phyloP scores from a whole-genome alignment of 495 filamentous ascomycete species.

The Chaetomium cochliodes region DNA sequence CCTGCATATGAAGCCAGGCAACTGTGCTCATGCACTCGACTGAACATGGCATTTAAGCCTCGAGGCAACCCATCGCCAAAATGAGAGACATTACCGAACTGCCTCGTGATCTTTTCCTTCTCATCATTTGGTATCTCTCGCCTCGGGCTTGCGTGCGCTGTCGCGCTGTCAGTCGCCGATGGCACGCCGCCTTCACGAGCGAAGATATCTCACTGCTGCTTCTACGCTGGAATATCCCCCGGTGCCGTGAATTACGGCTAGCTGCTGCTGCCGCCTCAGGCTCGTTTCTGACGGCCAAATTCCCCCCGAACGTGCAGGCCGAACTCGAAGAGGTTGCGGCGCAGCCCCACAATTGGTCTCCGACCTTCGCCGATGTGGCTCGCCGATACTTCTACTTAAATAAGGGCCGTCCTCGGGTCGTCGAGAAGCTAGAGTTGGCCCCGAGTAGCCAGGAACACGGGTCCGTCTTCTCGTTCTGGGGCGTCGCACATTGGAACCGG shows the following conservation, averaged over 20 bases:
- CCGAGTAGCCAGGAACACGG: slow-evolving; percentile 20
- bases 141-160: slow-evolving; percentile 54
- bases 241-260: slow-evolving; percentile 53
- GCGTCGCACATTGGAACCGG: slow-evolving; percentile 57
- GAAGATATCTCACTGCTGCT: slow-evolving; percentile 46
- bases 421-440: slow-evolving; percentile 49
- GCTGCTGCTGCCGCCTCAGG: slow-evolving; percentile 23
- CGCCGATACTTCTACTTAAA: slow-evolving; percentile 57
- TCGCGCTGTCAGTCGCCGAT: slow-evolving; percentile 56
- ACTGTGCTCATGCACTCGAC: background rate
- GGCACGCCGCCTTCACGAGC: slow-evolving; percentile 56
- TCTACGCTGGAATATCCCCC: slow-evolving; percentile 54
- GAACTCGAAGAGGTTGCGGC: slow-evolving; percentile 56
- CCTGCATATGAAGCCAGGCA: too few relatives aligned
- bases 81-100: slow-evolving; percentile 50
- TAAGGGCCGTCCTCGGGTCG: slow-evolving; percentile 47
- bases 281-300: background rate
- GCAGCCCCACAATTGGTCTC: slow-evolving; percentile 37
- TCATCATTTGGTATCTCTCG: slow-evolving; percentile 52
- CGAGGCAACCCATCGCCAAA: slow-evolving; percentile 8
- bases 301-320: slow-evolving; percentile 40
- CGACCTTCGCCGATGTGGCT: slow-evolving; percentile 53
- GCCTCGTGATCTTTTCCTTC: slow-evolving; percentile 54
- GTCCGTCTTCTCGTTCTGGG: slow-evolving; percentile 45
- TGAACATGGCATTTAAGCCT: background rate